These are phyloP conservation scores for Fonsecaea erecta DNA, from an alignment of 2,329 filamentous ascomycete species.

Conservation along the genomic window DNA sequence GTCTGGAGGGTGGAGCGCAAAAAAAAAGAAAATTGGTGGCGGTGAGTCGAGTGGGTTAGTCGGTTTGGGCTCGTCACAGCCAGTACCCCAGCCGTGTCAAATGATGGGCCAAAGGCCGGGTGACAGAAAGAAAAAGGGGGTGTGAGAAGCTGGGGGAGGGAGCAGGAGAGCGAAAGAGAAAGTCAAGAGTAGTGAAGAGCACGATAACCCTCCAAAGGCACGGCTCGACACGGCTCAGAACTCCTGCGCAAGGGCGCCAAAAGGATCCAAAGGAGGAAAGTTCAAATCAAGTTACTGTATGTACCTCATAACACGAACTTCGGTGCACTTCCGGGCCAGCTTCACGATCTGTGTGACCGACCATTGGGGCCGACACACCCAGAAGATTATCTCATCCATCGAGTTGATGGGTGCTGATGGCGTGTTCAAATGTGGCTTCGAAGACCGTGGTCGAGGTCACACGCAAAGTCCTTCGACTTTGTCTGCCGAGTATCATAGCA, in stretches of 20 bases:
- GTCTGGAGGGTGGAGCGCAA: background rate
- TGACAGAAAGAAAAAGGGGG: background rate
- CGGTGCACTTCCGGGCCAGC: background rate
- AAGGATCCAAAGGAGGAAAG: too few species aligned
- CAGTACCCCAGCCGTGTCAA: too few species aligned
- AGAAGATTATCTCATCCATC: too few species aligned
- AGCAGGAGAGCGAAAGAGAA: too few species aligned
- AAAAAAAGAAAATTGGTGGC: conserved; percentile 3
- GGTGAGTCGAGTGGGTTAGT: background rate
- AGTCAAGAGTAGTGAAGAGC: background rate
- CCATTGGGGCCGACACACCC: too few species aligned
- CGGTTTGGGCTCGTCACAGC: background rate
- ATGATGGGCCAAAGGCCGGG: background rate
- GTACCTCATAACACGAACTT: background rate
- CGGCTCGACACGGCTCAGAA: background rate
- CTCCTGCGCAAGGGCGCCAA: too few species aligned
- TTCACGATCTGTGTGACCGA: background rate
- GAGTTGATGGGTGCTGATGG: background rate
- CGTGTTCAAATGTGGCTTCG: background rate
- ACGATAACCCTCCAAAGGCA: too few species aligned
- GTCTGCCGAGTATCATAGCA: background rate
- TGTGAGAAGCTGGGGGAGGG: background rate
- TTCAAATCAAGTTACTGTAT: too few species aligned
- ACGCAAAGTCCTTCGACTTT: too few species aligned
- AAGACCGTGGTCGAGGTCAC: too few species aligned